Percentiles rank a stretch among this genome's conserved stretches.
Evolutionary conservation across 352 stramenopile genomes (phyloP).

Genomic region (Peronosclerospora sorghi): DNA sequence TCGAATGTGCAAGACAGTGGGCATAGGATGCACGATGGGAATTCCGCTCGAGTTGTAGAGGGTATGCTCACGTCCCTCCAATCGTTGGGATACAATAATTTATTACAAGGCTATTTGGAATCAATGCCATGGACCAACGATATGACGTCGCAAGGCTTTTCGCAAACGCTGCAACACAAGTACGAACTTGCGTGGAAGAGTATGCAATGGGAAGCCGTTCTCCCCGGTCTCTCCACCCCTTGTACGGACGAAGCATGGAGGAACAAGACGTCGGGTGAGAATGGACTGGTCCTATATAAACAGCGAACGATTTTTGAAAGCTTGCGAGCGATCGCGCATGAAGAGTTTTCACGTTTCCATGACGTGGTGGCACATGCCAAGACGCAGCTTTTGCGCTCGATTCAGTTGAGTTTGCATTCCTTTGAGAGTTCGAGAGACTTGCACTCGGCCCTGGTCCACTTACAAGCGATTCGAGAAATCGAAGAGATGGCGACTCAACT

Average conservation of each 20-base stretch:
- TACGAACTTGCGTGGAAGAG: conserved; percentile 76
- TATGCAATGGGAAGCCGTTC: conserved; percentile 57
- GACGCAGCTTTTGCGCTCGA: conserved; percentile 31
- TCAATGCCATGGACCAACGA: conserved; percentile 12
- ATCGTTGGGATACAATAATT: conserved; percentile 61
- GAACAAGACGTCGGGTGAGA: background rate
- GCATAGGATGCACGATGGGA: background rate
- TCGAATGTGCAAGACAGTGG: background rate
- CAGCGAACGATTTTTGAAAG: conserved; percentile 44
- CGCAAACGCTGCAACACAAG: conserved; percentile 35
- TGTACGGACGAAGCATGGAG: background rate
- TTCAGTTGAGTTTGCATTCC: conserved; percentile 52
- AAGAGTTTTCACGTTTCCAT: conserved; percentile 29
- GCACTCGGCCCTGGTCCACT: conserved; percentile 33
- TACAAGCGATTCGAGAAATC: conserved; percentile 56
- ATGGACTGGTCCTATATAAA: conserved; percentile 16
- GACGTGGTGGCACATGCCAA: conserved; percentile 32
- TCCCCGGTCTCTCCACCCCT: conserved; percentile 15
- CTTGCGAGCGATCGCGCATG: conserved; percentile 47
- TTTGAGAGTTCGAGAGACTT: conserved; percentile 62
- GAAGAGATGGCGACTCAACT: conserved; percentile 30
- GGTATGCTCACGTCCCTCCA: conserved; percentile 52
- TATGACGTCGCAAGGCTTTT: background rate
- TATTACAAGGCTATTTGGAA: conserved; percentile 47
- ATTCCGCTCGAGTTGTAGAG: conserved; percentile 19